A percentile compares a stretch with the other conserved stretches of the same genome.
These are phyloP conservation scores for Boletus reticulatus DNA, from an alignment of 768 basidiomycete genomes.

Conservation along the genomic window DNA sequence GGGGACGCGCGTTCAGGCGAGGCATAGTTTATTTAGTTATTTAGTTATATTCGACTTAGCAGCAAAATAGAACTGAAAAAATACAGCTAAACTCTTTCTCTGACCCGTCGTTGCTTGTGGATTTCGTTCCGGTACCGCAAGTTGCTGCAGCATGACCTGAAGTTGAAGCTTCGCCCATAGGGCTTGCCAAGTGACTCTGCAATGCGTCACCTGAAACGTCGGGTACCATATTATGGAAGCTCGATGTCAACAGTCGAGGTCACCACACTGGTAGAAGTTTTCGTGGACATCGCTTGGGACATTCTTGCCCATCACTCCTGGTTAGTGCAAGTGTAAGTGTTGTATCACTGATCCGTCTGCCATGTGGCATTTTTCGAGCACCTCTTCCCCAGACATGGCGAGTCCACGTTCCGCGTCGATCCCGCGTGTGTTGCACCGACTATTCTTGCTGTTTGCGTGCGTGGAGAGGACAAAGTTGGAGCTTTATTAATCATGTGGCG, in stretches of 20 bases:
- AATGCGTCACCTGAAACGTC: background rate
- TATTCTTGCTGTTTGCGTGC: background rate
- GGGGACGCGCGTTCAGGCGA: conserved; percentile 29
- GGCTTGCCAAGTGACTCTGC: background rate
- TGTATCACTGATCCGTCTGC: background rate
- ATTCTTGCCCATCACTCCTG: background rate
- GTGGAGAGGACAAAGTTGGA: background rate
- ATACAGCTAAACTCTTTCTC: too few relatives aligned
- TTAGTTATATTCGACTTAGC: conserved; percentile 3
- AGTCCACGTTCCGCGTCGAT: background rate
- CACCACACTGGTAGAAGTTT: too few relatives aligned
- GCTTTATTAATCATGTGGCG: background rate
- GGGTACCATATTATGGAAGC: background rate
- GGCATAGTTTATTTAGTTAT: conserved; percentile 12
- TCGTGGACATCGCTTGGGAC: background rate
- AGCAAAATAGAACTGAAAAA: background rate
- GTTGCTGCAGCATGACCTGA: too few relatives aligned
- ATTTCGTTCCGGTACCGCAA: too few relatives aligned
- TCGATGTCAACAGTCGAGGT: background rate
- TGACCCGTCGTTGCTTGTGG: too few relatives aligned
- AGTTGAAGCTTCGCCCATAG: too few relatives aligned
- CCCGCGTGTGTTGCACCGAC: background rate
- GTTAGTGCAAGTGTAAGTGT: too few relatives aligned
- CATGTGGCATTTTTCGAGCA: background rate
- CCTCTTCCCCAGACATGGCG: background rate